A percentile compares a stretch with the other conserved stretches of the same genome.
Evolutionary conservation across 371 early-diverging fungal genomes (phyloP).

Genomic region (Capniomyces stellatus): DNA sequence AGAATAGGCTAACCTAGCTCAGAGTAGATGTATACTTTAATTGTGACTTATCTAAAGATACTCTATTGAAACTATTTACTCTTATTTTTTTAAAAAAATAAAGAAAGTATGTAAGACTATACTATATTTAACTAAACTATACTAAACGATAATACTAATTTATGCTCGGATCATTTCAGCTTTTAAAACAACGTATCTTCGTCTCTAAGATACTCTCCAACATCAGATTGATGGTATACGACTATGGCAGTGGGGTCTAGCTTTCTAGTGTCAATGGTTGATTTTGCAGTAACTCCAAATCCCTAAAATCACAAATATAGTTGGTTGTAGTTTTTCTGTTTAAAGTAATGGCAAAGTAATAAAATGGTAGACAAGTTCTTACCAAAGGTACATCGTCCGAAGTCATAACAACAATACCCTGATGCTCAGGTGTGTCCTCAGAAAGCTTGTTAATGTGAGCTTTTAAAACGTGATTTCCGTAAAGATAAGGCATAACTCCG

Average conservation of each 20-base stretch:
- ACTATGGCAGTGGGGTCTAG: conserved; percentile 90
- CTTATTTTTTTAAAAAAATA: too few species aligned
- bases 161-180: too few species aligned
- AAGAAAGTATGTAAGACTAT: too few species aligned
- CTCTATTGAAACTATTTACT: too few species aligned
- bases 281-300: conserved; percentile 94
- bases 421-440: conserved; percentile 95
- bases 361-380: conserved; percentile 5
- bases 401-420: conserved; percentile 89
- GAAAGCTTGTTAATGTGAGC: conserved; percentile 93
- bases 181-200: conserved; percentile 73
- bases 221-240: conserved; percentile 96
- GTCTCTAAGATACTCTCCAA: conserved; percentile 94
- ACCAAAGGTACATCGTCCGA: conserved; percentile 86
- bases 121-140: too few species aligned
- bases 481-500: conserved; percentile 98
- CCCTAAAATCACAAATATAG: conserved; percentile 35
- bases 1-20: too few species aligned
- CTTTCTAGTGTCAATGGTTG: conserved; percentile 74
- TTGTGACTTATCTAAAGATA: too few species aligned
- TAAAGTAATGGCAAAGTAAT: neutral
- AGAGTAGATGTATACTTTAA: too few species aligned
- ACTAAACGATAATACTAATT: too few species aligned
- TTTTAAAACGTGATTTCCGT: conserved; percentile 98
- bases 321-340: neutral